These are phyloP conservation scores for Saccharomycopsis schoenii DNA, from an alignment of 805 yeast species.

Conservation along the genomic window DNA sequence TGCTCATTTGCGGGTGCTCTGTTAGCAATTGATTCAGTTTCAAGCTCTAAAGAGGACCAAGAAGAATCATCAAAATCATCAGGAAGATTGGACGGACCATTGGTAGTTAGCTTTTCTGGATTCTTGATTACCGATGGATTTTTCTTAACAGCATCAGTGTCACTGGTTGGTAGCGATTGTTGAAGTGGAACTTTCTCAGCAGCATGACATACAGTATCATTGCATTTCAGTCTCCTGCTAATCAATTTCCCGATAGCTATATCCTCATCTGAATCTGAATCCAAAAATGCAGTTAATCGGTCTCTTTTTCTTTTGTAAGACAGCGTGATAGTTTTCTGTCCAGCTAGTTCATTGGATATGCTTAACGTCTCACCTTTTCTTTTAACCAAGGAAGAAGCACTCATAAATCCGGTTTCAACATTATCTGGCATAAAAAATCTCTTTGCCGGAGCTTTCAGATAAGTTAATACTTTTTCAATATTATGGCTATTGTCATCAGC, in stretches of 20 bases:
- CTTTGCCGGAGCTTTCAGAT: constrained; percentile 23
- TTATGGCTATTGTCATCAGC: not conserved
- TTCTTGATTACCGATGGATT: not conserved
- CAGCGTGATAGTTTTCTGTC: not conserved
- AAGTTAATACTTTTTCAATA: not conserved
- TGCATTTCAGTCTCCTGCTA: not conserved
- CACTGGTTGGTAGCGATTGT: not conserved
- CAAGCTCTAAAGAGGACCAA: not conserved
- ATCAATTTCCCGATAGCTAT: not conserved
- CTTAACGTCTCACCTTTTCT: constrained; percentile 17
- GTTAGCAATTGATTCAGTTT: not conserved
- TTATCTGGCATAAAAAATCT: constrained; percentile 66
- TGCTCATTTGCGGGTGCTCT: too few species aligned
- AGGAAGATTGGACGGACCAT: constrained; percentile 2
- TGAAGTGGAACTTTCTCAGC: not conserved
- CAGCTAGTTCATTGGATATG: not conserved
- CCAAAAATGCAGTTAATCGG: not conserved
- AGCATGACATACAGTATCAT: not conserved
- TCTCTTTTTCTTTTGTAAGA: not conserved
- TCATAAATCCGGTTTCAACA: constrained; percentile 53
- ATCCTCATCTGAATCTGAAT: not conserved
- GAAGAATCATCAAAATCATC: not conserved
- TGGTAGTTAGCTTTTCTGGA: constrained; percentile 1
- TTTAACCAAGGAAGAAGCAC: constrained; percentile 39
- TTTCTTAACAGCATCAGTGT: not conserved